A percentile compares a stretch with the other conserved stretches of the same genome.
Evolutionary conservation across 768 basidiomycete genomes (phyloP).

Genomic region (Lactifluus echinatus): DNA sequence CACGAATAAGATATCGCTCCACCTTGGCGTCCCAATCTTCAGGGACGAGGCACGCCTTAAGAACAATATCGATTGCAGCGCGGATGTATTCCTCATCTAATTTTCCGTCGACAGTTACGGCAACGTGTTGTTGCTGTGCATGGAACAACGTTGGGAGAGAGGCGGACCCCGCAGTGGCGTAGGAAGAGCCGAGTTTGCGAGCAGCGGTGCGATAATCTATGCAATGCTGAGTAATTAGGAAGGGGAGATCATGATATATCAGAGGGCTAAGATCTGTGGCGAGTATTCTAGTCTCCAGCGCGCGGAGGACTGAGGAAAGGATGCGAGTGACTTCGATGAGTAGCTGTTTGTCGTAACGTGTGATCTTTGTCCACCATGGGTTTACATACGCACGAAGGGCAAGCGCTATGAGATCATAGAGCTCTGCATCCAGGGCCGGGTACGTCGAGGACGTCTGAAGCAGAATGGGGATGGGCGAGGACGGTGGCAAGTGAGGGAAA

Average conservation of each 20-base stretch:
- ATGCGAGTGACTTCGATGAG: conserved; percentile 61
- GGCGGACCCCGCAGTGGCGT: conserved; percentile 57
- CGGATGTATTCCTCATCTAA: conserved; percentile 73
- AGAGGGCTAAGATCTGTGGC: conserved; percentile 51
- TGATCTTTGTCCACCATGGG: conserved; percentile 81
- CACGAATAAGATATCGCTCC: conserved; percentile 78
- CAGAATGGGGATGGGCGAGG: conserved; percentile 43
- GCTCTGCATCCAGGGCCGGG: conserved; percentile 53
- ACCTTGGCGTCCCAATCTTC: conserved; percentile 73
- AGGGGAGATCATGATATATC: conserved; percentile 53
- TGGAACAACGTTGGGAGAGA: conserved; percentile 66
- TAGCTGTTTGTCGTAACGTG: conserved; percentile 77
- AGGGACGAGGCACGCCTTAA: conserved; percentile 62
- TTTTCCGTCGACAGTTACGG: conserved; percentile 53
- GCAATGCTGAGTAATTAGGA: conserved; percentile 66
- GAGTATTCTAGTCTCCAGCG: conserved; percentile 49
- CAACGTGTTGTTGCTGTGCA: conserved; percentile 78
- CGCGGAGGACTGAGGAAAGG: conserved; percentile 47
- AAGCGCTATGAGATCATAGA: conserved; percentile 76
- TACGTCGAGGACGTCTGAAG: conserved; percentile 37
- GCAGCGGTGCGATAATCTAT: conserved; percentile 65
- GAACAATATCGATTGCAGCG: conserved; percentile 66
- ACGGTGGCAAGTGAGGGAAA: conserved; percentile 43
- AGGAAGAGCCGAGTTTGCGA: conserved; percentile 56
- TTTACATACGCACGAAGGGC: conserved; percentile 69